A percentile compares a stretch with the other conserved stretches of the same genome.
Conservation (phyloP, 768 basidiomycete genomes). For the Cystofilobasidium ferigula region DNA sequence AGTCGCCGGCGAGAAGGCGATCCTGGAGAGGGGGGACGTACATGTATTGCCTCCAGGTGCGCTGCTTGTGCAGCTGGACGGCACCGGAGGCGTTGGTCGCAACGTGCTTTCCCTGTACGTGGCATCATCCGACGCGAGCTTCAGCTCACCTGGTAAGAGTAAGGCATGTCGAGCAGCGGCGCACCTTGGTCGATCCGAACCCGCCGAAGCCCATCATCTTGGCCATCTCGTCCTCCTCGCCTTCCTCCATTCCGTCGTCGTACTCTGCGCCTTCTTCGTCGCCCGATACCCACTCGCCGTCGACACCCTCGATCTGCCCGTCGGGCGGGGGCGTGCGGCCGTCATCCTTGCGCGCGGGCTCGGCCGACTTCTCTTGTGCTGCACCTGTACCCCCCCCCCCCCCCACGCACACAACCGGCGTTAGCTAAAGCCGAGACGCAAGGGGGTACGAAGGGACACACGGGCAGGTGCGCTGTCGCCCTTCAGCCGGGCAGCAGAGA, state of each 20-base stretch:
- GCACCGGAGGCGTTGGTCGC: constrained; percentile 33
- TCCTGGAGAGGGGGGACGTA: constrained; percentile 43
- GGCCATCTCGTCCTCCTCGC: constrained; percentile 73
- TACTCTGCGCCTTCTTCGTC: constrained; percentile 51
- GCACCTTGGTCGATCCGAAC: constrained; percentile 81
- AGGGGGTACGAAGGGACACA: neutral
- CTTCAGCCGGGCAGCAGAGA: neutral
- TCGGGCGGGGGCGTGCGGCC: constrained; percentile 30
- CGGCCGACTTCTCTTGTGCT: neutral
- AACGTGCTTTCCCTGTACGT: constrained; percentile 66
- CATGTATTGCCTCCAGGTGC: constrained; percentile 98
- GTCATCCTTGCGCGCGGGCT: neutral
- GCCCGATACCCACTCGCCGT: constrained; percentile 31
- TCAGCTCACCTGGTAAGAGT: constrained; percentile 44
- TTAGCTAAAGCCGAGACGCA: neutral
- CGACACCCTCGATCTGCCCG: constrained; percentile 32
- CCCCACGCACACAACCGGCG: too few relatives aligned
- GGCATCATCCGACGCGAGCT: neutral
- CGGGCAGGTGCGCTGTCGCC: neutral
- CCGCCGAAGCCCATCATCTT: constrained; percentile 78
- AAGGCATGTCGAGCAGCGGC: neutral
- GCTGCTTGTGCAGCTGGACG: constrained; percentile 47
- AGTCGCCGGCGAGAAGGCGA: constrained; percentile 19
- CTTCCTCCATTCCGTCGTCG: constrained; percentile 38
- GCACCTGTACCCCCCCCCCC: neutral